These are phyloP conservation scores for Boletales sp. DNA, from an alignment of 768 basidiomycete genomes.

Conservation along the genomic window DNA sequence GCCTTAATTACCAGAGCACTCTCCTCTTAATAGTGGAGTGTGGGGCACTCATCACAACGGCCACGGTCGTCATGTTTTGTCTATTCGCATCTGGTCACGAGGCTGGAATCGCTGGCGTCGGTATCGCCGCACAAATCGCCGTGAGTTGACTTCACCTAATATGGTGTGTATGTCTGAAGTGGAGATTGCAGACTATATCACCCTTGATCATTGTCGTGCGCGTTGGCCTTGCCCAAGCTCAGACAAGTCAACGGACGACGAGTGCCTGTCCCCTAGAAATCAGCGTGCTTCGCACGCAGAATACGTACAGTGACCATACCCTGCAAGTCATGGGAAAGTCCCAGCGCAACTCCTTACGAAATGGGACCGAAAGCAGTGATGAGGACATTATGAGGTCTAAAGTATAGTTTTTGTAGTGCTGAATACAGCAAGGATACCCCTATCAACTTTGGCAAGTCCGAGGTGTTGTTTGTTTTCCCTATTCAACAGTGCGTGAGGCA, in stretches of 20 bases:
- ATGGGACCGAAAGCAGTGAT: too few relatives aligned
- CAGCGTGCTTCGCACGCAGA: neutral
- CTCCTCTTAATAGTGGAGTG: constrained; percentile 17
- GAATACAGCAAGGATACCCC: too few relatives aligned
- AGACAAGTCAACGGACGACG: neutral
- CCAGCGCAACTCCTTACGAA: neutral
- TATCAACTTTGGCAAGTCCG: too few relatives aligned
- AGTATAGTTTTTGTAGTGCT: too few relatives aligned
- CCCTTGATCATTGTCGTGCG: constrained; percentile 17
- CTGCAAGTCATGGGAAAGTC: neutral
- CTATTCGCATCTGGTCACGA: constrained; percentile 11
- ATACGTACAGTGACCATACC: neutral
- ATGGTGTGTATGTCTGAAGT: neutral
- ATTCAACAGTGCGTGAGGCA: too few relatives aligned
- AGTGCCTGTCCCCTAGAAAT: constrained; percentile 2
- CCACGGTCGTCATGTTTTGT: constrained; percentile 17
- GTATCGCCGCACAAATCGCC: constrained; percentile 17
- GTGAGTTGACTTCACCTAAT: constrained; percentile 3
- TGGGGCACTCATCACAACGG: constrained; percentile 18
- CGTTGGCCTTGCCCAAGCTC: constrained; percentile 8
- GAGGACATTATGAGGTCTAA: too few relatives aligned
- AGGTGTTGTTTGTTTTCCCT: too few relatives aligned
- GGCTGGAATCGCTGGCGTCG: constrained; percentile 11
- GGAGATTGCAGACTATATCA: constrained; percentile 10
- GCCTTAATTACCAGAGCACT: constrained; percentile 9